Conservation (phyloP, 768 basidiomycete genomes). For the Calocera viscosa region DNA sequence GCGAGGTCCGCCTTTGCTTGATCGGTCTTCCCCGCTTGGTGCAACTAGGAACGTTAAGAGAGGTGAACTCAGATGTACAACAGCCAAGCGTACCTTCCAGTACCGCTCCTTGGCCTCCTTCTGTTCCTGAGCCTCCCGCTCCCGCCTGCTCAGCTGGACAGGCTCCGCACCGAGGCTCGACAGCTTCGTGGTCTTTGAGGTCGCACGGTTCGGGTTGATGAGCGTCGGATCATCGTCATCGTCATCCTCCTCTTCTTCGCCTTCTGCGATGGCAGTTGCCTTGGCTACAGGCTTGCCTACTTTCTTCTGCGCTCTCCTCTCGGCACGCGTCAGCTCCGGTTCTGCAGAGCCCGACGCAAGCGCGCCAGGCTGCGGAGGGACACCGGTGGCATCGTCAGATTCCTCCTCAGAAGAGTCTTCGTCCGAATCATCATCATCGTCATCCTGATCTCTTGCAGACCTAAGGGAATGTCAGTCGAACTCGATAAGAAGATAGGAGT, state of each 20-base stretch:
- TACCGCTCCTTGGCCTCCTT: slow-evolving; percentile 77
- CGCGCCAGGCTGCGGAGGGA: slow-evolving; percentile 22
- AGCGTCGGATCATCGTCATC: slow-evolving; percentile 56
- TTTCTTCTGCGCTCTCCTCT: slow-evolving; percentile 70
- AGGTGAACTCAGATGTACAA: not conserved
- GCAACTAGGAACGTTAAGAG: slow-evolving; percentile 36
- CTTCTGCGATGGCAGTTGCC: slow-evolving; percentile 9
- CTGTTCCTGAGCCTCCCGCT: slow-evolving; percentile 87
- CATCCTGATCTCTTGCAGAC: slow-evolving; percentile 26
- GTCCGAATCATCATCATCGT: slow-evolving; percentile 33
- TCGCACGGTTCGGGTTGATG: slow-evolving; percentile 61
- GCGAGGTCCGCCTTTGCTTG: slow-evolving; percentile 82
- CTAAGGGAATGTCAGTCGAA: slow-evolving; percentile 10
- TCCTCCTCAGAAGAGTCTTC: slow-evolving; percentile 37
- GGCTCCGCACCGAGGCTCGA: slow-evolving; percentile 52
- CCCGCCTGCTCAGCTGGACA: slow-evolving; percentile 48
- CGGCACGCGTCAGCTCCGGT: slow-evolving; percentile 50
- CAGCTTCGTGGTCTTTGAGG: slow-evolving; percentile 61
- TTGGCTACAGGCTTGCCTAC: slow-evolving; percentile 18
- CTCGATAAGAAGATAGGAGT: slow-evolving; percentile 13
- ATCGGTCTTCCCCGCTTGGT: slow-evolving; percentile 72
- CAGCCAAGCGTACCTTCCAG: slow-evolving; percentile 50
- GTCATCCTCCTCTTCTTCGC: slow-evolving; percentile 34
- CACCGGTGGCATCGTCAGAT: slow-evolving; percentile 28
- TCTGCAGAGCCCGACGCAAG: slow-evolving; percentile 21